Percentiles rank a stretch among this genome's conserved stretches.
Evolutionary conservation across 1,284 basidiomycete genomes (phyloP).

Genomic region (Rhodotorula glutinis): DNA sequence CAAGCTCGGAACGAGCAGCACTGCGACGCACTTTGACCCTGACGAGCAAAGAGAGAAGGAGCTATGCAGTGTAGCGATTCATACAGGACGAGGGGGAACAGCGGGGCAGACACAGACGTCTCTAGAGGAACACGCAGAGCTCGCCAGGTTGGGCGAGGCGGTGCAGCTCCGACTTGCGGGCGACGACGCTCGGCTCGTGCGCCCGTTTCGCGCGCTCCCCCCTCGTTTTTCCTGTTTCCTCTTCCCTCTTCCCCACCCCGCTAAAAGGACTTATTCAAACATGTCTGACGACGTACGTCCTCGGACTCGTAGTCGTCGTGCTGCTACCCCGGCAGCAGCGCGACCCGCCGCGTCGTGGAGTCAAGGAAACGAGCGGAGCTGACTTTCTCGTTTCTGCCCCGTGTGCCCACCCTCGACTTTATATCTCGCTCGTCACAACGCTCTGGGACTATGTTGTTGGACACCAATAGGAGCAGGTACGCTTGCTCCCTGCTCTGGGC

Average conservation of each 20-base stretch:
- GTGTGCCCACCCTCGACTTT: neutral
- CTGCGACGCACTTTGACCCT: too few species aligned
- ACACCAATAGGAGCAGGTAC: neutral
- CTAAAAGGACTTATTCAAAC: neutral
- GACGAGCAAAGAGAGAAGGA: too few species aligned
- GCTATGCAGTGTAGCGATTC: too few species aligned
- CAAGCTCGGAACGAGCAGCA: too few species aligned
- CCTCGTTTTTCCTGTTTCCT: neutral
- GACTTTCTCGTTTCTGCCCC: neutral
- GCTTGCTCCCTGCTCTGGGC: neutral
- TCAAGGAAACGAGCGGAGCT: neutral
- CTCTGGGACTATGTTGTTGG: too few species aligned
- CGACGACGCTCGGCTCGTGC: too few species aligned
- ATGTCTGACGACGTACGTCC: constrained; percentile 2
- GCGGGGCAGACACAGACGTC: too few species aligned
- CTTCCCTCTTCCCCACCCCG: neutral
- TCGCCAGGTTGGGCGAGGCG: too few species aligned
- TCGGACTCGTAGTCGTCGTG: neutral
- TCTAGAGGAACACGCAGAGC: too few species aligned
- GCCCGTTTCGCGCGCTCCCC: too few species aligned
- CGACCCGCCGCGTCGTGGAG: neutral
- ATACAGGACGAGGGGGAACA: too few species aligned
- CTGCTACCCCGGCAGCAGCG: neutral
- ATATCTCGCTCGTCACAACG: neutral
- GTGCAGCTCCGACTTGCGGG: too few species aligned